Evolutionary conservation across 1,284 basidiomycete genomes (phyloP), one percentile per base, ranked within the genome.

Genomic region (Malassezia pachydermatis): DNA sequence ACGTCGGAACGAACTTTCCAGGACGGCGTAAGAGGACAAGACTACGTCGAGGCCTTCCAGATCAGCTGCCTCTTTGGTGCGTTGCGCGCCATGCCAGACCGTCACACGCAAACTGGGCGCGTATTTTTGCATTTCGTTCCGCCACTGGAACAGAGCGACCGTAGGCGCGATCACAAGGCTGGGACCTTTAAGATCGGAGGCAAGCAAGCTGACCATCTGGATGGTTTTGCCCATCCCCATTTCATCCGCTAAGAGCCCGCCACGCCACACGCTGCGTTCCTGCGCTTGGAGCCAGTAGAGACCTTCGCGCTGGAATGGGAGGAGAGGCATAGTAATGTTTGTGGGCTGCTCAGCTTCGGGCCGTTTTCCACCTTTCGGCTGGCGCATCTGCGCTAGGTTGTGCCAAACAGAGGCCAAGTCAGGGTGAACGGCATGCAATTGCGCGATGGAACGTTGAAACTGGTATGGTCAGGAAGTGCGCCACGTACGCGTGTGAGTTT

Each of bases 131-230:
- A 98, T 88, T 73, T 99, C 94, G 71, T 92, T 88, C 60, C 82
- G 81, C 94, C 94, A 98, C 75, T 99, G 92, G 83, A 98, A 90
- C 58, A 99, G 82, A 20, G 94, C 94, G 40, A 96, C 92, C 2
- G 89, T 94, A 10, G 74, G 74, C 3, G 92, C 92, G 27, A 98
- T 79, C 17, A 98, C 87, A 8, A 98, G 78, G 50, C 88, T 90
- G 0, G 88, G 88, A 69, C 81, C 84, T 56, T 78, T 75, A 39
- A 79, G 74, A 67, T 88, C 84, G 0, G 84, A 83, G 2, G 92
- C 80, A 29, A 98, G 78, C 27, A 98, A 77, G 2, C 88, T 80
- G 42, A 98, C 90, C 62, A 92, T 90, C 70, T 98, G 94, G 54
- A 98, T 95, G 0, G 92, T 98, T 75, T 96, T 96, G 25, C 92